Evolutionary conservation across 2,329 filamentous ascomycete genomes (phyloP), one percentile per base, ranked within the genome.

Genomic region (Epicoccum sorghinum): DNA sequence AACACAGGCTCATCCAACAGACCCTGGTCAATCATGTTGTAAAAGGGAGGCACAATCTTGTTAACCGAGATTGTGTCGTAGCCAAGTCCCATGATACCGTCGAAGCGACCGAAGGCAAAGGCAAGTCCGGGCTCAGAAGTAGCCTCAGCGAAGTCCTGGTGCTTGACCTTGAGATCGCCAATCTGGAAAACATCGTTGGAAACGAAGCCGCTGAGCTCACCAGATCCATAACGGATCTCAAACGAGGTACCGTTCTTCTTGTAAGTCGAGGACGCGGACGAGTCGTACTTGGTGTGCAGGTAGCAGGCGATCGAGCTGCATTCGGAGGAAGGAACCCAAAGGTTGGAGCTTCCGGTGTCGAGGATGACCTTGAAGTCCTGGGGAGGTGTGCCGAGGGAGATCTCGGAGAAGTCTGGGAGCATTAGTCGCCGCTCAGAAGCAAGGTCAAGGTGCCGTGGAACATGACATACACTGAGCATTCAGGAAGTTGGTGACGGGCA

Each of bases 61-160:
- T 99, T 97, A 70, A 99, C 95, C n/a, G 93, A 93, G 77, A 99
- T 96, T 71, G 89, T 91, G 78, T 98, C 91, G 70, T 90, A 99
- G 59, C 91, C 95, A 58, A 99, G 85, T 72, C 95, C 95, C 59
- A 99, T 81, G 68, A 99, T 99, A 69, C 95, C 95, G 72, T 99
- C 95, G 72, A 99, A 99, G 67, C 91, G 87, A 72, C 95, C 95
- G 71, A 99, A 99, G 72, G 95, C 95, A 74, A 99, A 99, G 52
- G 95, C 95, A 70, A 99, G 85, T 60, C 96, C 96, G 61, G 95
- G 95, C 83, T 99, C 95, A 69, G 84, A 89, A 49, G 93, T 98
- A 30, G 93, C 95, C 82, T 99, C 95, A 62, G 93, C 96, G 69
- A 99, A 99, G 77, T 95, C 87, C 79, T 98, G 95, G 66, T 88